A percentile compares a stretch with the other conserved stretches of the same genome.
These are phyloP conservation scores for Botrytis sinoallii DNA, from an alignment of 2,329 filamentous ascomycete genomes.

Conservation along the genomic window DNA sequence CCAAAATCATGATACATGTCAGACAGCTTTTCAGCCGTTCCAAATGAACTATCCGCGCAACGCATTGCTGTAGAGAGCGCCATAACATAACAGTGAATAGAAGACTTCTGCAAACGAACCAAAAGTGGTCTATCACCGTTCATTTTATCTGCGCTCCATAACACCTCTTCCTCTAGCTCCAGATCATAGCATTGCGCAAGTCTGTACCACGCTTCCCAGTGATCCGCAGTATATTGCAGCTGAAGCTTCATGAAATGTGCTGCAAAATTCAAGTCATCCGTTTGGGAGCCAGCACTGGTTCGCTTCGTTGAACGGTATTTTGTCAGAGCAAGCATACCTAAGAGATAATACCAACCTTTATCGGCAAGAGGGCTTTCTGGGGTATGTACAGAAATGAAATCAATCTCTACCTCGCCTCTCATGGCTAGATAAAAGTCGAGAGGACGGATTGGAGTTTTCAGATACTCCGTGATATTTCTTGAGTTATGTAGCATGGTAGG, in stretches of 20 bases:
- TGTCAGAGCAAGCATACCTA: constrained; percentile 82
- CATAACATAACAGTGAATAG: constrained; percentile 55
- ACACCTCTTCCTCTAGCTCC: constrained; percentile 41
- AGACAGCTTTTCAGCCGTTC: constrained; percentile 55
- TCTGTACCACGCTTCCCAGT: constrained; percentile 44
- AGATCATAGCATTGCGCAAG: constrained; percentile 42
- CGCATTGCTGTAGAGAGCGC: constrained; percentile 60
- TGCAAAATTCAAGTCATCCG: constrained; percentile 40
- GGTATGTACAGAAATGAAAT: constrained; percentile 65
- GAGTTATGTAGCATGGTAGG: constrained; percentile 84
- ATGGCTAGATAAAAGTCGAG: constrained; percentile 76
- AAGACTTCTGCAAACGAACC: constrained; percentile 37
- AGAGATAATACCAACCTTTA: constrained; percentile 87
- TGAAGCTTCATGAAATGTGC: constrained; percentile 41
- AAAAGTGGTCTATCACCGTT: constrained; percentile 40
- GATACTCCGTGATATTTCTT: constrained; percentile 74
- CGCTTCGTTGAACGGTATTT: constrained; percentile 59
- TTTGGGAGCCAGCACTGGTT: constrained; percentile 38
- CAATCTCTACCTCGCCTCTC: constrained; percentile 70
- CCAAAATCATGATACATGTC: constrained; percentile 69
- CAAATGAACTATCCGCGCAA: constrained; percentile 51
- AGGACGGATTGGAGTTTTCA: constrained; percentile 82
- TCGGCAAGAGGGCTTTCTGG: constrained; percentile 70
- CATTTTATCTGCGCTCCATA: constrained; percentile 43
- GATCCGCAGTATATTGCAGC: constrained; percentile 38